phyloP scores from a whole-genome alignment of 345 rosid species.

The Sisymbrium irio region DNA sequence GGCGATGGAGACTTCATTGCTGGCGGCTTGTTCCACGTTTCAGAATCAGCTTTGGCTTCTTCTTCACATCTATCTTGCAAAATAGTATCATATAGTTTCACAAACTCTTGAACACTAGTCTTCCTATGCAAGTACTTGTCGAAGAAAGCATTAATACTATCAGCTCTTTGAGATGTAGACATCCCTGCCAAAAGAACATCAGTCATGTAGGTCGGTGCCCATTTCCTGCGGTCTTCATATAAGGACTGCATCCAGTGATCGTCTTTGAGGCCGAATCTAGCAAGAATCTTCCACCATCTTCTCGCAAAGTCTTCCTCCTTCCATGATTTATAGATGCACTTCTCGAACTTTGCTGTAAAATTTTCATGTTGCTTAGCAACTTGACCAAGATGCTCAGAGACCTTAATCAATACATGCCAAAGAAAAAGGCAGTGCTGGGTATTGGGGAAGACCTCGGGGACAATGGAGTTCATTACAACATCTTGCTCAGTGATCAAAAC shows the following conservation, averaged over 20 bases:
- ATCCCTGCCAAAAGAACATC: slow-evolving; percentile 59
- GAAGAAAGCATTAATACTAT: slow-evolving; percentile 55
- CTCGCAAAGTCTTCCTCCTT: slow-evolving; percentile 54
- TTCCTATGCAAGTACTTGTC: slow-evolving; percentile 69
- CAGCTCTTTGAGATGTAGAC: slow-evolving; percentile 55
- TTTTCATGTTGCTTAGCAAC: slow-evolving; percentile 49
- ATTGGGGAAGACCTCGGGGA: slow-evolving; percentile 48
- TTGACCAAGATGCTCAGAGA: slow-evolving; percentile 52
- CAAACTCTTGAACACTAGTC: slow-evolving; percentile 55
- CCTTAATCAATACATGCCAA: slow-evolving; percentile 59
- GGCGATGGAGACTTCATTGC: slow-evolving; percentile 71
- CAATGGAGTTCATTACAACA: slow-evolving; percentile 39
- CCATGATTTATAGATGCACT: slow-evolving; percentile 68
- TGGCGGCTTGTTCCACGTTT: slow-evolving; percentile 63
- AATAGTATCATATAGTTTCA: slow-evolving; percentile 52
- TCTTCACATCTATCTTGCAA: slow-evolving; percentile 64
- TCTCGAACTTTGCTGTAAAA: slow-evolving; percentile 53
- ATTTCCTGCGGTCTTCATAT: slow-evolving; percentile 56
- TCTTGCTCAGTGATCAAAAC: slow-evolving; percentile 58
- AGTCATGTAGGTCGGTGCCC: slow-evolving; percentile 62
- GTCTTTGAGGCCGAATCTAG: slow-evolving; percentile 53
- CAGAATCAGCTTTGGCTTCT: slow-evolving; percentile 70
- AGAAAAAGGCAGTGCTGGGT: slow-evolving; percentile 53
- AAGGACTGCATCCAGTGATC: slow-evolving; percentile 52
- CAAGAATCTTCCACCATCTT: slow-evolving; percentile 63